Evolutionary conservation across 805 yeast species (phyloP).

Genomic region (Cyberlindnera mississippiensis): DNA sequence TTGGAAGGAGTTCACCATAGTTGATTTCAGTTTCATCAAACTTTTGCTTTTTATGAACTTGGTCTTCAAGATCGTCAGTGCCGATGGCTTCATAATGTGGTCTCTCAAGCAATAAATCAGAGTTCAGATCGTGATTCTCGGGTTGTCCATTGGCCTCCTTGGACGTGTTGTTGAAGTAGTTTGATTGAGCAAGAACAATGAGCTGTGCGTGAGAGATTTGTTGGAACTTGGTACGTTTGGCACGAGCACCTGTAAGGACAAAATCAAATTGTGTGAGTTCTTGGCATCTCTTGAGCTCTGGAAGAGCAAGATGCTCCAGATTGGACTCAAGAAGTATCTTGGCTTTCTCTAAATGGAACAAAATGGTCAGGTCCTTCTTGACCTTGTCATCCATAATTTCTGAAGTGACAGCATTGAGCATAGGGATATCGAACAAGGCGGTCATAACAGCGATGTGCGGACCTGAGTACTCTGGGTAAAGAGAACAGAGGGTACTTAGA

Average conservation of each 20-base stretch:
- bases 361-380: constrained; percentile 38
- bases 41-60: constrained; percentile 35
- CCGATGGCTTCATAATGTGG: constrained; percentile 66
- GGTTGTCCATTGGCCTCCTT: constrained; percentile 42
- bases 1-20: constrained; percentile 50
- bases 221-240: constrained; percentile 83
- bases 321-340: constrained; percentile 58
- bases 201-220: constrained; percentile 65
- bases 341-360: constrained; percentile 63
- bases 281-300: constrained; percentile 52
- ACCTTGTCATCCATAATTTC: constrained; percentile 29
- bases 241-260: constrained; percentile 82
- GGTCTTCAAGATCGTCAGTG: constrained; percentile 41
- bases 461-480: constrained; percentile 61
- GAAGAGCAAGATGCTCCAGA: constrained; percentile 57
- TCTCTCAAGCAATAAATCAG: constrained; percentile 73
- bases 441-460: constrained; percentile 34
- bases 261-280: constrained; percentile 56
- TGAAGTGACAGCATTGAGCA: constrained; percentile 13
- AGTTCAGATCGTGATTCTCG: constrained; percentile 58
- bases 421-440: constrained; percentile 29
- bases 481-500: constrained; percentile 56
- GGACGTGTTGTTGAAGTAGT: constrained; percentile 18
- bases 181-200: constrained; percentile 65
- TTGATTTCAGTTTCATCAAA: constrained; percentile 35